phyloP scores from a whole-genome alignment of 2,329 filamentous ascomycete species.

The Alternaria brassicae region DNA sequence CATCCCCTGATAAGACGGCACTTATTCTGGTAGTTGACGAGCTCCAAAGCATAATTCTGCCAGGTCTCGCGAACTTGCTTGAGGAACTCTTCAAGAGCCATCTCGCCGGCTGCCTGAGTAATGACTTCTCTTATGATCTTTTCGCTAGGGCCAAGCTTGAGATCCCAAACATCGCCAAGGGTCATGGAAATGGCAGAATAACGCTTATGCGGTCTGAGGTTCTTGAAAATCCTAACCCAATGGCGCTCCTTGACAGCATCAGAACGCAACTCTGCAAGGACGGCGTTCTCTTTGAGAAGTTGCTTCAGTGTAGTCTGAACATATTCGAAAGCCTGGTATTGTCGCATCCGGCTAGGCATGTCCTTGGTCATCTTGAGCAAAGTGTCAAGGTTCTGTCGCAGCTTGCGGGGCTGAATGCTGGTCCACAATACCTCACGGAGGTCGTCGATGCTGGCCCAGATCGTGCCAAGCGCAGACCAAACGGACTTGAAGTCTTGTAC shows the following conservation, averaged over 20 bases:
- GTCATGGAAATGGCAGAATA: constrained; percentile 96
- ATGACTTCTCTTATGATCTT: constrained; percentile 91
- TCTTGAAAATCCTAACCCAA: constrained; percentile 98
- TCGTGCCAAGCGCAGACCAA: constrained; percentile 92
- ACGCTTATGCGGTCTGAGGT: constrained; percentile 87
- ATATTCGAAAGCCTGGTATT: constrained; percentile 99
- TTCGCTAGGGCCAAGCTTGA: constrained; percentile 88
- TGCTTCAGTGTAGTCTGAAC: constrained; percentile 90
- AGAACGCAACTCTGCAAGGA: constrained; percentile 90
- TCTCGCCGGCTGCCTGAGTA: constrained; percentile 93
- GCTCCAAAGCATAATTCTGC: constrained; percentile 92
- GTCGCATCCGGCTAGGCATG: constrained; percentile 98
- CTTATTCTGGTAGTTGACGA: constrained; percentile 98
- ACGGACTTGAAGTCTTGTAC: constrained; percentile 99
- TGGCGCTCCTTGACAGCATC: constrained; percentile 96
- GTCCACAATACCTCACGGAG: constrained; percentile 93
- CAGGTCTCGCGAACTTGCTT: constrained; percentile 96
- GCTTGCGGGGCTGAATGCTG: constrained; percentile 91
- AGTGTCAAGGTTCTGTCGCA: constrained; percentile 85
- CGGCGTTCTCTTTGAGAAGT: constrained; percentile 86
- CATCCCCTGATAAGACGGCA: constrained; percentile 96
- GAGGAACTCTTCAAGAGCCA: constrained; percentile 97
- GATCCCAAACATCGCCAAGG: constrained; percentile 97
- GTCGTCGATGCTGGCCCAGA: constrained; percentile 96
- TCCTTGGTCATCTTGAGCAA: constrained; percentile 98